Evolutionary conservation across 1,284 basidiomycete species (phyloP), one percentile per base, ranked within the genome.

Genomic region (Austroboletus niveus): DNA sequence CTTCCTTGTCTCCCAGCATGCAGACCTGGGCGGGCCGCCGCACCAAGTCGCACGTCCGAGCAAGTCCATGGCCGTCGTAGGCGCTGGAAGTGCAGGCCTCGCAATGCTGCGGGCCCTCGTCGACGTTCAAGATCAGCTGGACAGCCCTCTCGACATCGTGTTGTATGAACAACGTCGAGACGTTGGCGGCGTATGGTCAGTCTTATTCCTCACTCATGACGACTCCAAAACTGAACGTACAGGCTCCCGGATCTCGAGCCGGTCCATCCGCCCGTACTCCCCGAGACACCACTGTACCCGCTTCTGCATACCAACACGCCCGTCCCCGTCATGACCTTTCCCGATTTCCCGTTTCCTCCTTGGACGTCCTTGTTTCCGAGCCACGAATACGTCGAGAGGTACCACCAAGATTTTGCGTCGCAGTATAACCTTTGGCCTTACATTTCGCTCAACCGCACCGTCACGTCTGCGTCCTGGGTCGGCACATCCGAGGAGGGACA

Each of bases 221-320:
- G n/a, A 30, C n/a, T 27, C 49, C 36, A 42, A 20, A 4, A n/a
- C n/a, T 2, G 12, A 15, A 5, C 42, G 24, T 5, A 30, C 50
- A 70, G 76, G 76, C 64, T 82, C 5, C 73, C 76, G 8, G 78
- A 82, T 51, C 65, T 69, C 17, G 56, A 66, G 5, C 66, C 72
- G 10, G 68, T 72, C 3, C 57, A 63, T 15, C 76, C 78, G 12
- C 79, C 79, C 24, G 58, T 63, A 2, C 66, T 83, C 3, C 80
- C 81, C 4, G 74, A 79, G 61, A 79, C 78, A 0, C 79, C 80
- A 1, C 56, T 82, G 10, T 84, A 83, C 54, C 79, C 79, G 5
- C 69, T 66, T 8, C 70, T 84, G n/a, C 74, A 62, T 54, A 80
- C 79, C 17, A 83, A 82, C 60, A 79, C 76, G 1, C 80, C 81